These are phyloP conservation scores for Chamaecrista fasciculata DNA, from an alignment of 306 rosid genomes.

Conservation along the genomic window DNA sequence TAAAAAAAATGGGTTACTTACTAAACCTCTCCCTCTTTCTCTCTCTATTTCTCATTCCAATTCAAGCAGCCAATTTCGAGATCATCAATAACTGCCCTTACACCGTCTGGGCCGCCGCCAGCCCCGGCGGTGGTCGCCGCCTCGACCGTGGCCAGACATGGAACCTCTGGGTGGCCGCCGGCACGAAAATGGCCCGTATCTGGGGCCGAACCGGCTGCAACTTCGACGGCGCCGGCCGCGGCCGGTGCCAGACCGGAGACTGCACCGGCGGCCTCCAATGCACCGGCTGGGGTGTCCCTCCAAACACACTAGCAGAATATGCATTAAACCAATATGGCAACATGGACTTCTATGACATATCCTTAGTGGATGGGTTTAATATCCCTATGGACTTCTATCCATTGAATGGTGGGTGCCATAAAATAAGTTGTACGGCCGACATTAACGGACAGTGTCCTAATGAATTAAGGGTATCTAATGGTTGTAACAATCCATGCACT, in stretches of 20 bases:
- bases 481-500: conserved; percentile 55
- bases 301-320: conserved; percentile 51
- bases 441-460: conserved; percentile 51
- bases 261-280: conserved; percentile 45
- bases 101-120: conserved; percentile 57
- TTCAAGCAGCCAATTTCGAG: conserved; percentile 36
- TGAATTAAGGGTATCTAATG: conserved; percentile 32
- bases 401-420: conserved; percentile 15
- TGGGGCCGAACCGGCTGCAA: conserved; percentile 74
- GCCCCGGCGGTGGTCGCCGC: conserved; percentile 39
- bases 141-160: conserved; percentile 30
- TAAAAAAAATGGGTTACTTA: not conserved
- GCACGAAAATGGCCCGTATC: conserved; percentile 39
- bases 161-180: conserved; percentile 26
- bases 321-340: conserved; percentile 38
- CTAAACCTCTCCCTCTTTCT: not conserved
- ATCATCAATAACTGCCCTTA: conserved; percentile 44
- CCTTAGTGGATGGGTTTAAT: conserved; percentile 46
- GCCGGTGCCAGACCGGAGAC: conserved; percentile 57
- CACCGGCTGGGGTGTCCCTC: conserved; percentile 41
- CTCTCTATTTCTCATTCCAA: not conserved
- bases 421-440: conserved; percentile 31
- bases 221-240: conserved; percentile 43
- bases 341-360: conserved; percentile 42
- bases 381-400: conserved; percentile 49